Conservation (phyloP, 1,139 yeast species). For the Fermentozyma sake region DNA sequence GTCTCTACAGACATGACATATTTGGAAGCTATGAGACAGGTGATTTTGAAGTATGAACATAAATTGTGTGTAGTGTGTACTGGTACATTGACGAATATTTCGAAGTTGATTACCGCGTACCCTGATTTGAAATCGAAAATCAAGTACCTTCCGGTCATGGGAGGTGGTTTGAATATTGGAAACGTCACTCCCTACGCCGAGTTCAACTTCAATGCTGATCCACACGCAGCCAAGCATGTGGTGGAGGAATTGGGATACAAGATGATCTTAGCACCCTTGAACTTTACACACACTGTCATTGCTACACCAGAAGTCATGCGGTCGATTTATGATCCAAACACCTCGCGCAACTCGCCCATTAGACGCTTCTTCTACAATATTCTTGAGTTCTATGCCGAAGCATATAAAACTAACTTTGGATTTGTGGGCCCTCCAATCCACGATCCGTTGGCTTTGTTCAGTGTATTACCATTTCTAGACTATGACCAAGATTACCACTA, state of each 20-base stretch:
- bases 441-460: constrained; percentile 72
- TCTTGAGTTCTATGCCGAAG: constrained; percentile 43
- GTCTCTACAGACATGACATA: constrained; percentile 33
- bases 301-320: constrained; percentile 43
- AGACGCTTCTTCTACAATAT: constrained; percentile 56
- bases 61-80: constrained; percentile 59
- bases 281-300: constrained; percentile 65
- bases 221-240: constrained; percentile 63
- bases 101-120: constrained; percentile 44
- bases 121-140: constrained; percentile 50
- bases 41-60: constrained; percentile 39
- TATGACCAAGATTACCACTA: constrained; percentile 26
- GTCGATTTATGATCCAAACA: constrained; percentile 14
- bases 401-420: constrained; percentile 43
- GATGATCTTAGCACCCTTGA: constrained; percentile 58
- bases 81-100: constrained; percentile 71
- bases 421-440: constrained; percentile 75
- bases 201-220: constrained; percentile 74
- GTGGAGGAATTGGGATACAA: constrained; percentile 49
- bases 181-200: constrained; percentile 59
- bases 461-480: constrained; percentile 45
- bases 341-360: constrained; percentile 25
- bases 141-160: constrained; percentile 63
- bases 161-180: constrained; percentile 57
- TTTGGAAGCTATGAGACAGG: constrained; percentile 53